Evolutionary conservation across 2,329 filamentous ascomycete genomes (phyloP).

Genomic region (Colletotrichum paranaense): DNA sequence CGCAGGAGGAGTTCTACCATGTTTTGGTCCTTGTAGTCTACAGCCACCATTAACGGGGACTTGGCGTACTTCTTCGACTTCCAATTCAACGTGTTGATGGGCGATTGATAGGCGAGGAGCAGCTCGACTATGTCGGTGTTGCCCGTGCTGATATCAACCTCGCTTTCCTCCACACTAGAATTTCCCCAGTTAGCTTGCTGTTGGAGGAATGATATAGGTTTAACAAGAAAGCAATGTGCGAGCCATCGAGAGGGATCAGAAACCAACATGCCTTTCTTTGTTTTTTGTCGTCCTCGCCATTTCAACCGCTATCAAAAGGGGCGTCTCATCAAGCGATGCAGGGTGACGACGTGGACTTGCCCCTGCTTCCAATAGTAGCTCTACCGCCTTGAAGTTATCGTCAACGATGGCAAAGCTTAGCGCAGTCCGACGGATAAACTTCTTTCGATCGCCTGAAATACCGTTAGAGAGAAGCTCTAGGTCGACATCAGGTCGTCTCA

Average conservation of each 20-base stretch:
- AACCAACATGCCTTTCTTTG: not conserved
- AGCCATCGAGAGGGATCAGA: fast-evolving
- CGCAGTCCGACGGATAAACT: conserved; percentile 26
- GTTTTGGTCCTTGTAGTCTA: conserved; percentile 12
- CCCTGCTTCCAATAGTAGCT: conserved; percentile 37
- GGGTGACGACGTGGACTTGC: conserved; percentile 36
- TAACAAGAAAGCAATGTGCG: not conserved
- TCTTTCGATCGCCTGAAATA: not conserved
- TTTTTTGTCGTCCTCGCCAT: not conserved
- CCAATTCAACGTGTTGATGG: conserved; percentile 24
- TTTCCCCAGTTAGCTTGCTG: not conserved
- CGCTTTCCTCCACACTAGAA: not conserved
- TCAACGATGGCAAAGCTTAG: conserved; percentile 37
- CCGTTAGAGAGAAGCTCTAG: conserved; percentile 18
- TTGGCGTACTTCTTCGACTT: conserved; percentile 3
- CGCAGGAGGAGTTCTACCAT: conserved; percentile 38
- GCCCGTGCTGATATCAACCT: not conserved
- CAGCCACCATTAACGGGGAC: conserved; percentile 24
- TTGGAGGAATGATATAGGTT: not conserved
- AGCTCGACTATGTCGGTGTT: conserved; percentile 27
- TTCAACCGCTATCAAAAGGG: conserved; percentile 18
- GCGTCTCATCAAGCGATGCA: not conserved
- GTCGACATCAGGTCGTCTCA: conserved; percentile 15
- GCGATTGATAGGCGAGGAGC: conserved; percentile 24
- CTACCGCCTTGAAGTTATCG: conserved; percentile 31